These are phyloP conservation scores for Backusella tuberculispora DNA, from an alignment of 192 early-diverging fungal species.

Conservation along the genomic window DNA sequence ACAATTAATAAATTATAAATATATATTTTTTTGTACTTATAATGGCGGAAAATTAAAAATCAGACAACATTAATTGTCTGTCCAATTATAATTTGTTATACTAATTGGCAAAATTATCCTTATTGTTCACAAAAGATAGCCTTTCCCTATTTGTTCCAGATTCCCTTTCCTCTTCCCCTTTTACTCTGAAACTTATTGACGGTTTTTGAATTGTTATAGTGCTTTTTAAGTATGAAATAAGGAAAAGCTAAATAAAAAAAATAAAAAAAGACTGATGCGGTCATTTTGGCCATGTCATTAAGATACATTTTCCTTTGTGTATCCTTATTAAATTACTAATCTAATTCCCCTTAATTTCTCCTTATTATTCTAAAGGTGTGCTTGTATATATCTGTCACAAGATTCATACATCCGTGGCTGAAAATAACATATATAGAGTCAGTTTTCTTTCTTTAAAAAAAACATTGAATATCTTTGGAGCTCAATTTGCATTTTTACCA, in stretches of 20 bases:
- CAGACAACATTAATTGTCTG: conserved; percentile 17
- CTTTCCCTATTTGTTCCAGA: conserved; percentile 21
- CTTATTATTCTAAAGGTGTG: neutral
- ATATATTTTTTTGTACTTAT: neutral
- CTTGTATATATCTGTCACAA: neutral
- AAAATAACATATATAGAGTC: neutral
- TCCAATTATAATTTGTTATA: conserved; percentile 8
- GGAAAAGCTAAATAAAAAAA: neutral
- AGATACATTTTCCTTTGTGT: conserved; percentile 12
- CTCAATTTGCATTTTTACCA: too few species aligned
- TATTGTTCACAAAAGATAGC: conserved; percentile 20
- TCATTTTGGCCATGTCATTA: conserved; percentile 14
- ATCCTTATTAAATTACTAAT: conserved; percentile 3
- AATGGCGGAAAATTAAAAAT: conserved; percentile 1
- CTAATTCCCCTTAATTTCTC: neutral
- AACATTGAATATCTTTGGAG: too few species aligned
- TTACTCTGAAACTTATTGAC: neutral
- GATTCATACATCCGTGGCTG: conserved; percentile 4
- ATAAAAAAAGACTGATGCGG: neutral
- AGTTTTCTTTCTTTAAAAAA: too few species aligned
- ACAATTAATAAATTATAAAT: neutral
- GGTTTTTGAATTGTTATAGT: neutral
- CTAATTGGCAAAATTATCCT: conserved; percentile 25
- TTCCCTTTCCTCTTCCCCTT: neutral
- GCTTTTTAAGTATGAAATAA: neutral